Evolutionary conservation across 495 filamentous ascomycete genomes (phyloP), one percentile per base, ranked within the genome.

Genomic region (Parachaetomium inaequale): DNA sequence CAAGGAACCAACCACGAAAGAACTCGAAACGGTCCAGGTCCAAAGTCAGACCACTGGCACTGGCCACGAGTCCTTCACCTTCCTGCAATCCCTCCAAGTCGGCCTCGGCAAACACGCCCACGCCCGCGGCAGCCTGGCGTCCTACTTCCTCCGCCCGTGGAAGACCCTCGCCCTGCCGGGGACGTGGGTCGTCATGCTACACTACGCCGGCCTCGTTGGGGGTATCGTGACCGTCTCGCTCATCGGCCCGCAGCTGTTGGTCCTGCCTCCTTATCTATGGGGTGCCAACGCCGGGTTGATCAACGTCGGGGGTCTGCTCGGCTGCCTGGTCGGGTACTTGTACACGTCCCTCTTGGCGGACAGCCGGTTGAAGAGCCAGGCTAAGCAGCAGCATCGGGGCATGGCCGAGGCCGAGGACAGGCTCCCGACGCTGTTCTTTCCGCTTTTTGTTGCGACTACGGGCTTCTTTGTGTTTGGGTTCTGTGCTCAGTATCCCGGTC

Each of bases 381-480:
- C 53, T 14, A 56, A 56, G 53, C 21, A 56, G 15, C 53, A 56
- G 12, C 21, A 11, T 5, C 53, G 17, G 4, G 53, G 53, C 2
- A 42, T 56, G 53, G 53, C 53, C 14, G 53, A 56, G 53, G 36
- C 53, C 6, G 53, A 56, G 53, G 38, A 43, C 25, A 21, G 53
- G 28, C 25, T 56, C 12, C 53, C 53, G 23, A 56, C 38, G 12
- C 11, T 56, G 10, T 56, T 56, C 53, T 56, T 56, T 15, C 53
- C 53, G 25, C 25, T 56, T 4, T 21, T 31, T 0, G 38, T 56
- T 11, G 53, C 53, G 19, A 56, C 53, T 2, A 3, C 25, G 10
- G 53, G 53, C 12, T 56, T 56, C 25, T 56, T 56, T 11, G 38
- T 56, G 2, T 56, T 56, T 23, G 53, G 53, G 1, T 56, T 56